A percentile compares a stretch with the other conserved stretches of the same genome.
Evolutionary conservation across 2,329 filamentous ascomycete genomes (phyloP).

Genomic region (Tetracladium maxilliforme): DNA sequence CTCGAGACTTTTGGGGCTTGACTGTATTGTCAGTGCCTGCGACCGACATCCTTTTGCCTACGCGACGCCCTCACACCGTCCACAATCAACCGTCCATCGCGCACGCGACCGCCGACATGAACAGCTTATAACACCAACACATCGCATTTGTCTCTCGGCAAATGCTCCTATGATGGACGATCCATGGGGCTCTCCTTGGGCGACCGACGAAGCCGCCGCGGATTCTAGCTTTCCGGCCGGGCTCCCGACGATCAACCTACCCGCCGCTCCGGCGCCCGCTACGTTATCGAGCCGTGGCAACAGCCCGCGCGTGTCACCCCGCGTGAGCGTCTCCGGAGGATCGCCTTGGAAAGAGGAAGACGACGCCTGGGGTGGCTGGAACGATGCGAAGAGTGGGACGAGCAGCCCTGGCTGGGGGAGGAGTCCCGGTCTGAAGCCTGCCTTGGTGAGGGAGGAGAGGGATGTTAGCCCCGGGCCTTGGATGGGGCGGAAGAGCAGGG

Average conservation of each 20-base stretch:
- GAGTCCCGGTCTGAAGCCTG: constrained; percentile 1
- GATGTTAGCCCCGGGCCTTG: not conserved
- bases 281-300: constrained; percentile 7
- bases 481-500: not conserved
- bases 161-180: constrained; percentile 14
- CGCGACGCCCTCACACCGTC: too few species aligned
- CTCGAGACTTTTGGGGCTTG: too few species aligned
- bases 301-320: constrained; percentile 11
- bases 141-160: constrained; percentile 2
- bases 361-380: constrained; percentile 3
- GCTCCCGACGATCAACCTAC: constrained; percentile 5
- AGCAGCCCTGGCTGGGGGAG: constrained; percentile 1
- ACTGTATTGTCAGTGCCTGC: too few species aligned
- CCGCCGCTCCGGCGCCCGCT: constrained; percentile 6
- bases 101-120: too few species aligned
- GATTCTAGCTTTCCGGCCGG: too few species aligned
- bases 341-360: constrained; percentile 12
- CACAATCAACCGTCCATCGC: too few species aligned
- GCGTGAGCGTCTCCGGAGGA: constrained; percentile 7
- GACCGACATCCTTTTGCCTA: too few species aligned
- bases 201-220: constrained; percentile 16
- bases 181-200: constrained; percentile 22
- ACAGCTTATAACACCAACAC: too few species aligned
- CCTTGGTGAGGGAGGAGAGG: not conserved
- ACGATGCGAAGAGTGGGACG: constrained; percentile 1